phyloP scores from a whole-genome alignment of 805 yeast genomes.

The Debaryomyces tyrocola region DNA sequence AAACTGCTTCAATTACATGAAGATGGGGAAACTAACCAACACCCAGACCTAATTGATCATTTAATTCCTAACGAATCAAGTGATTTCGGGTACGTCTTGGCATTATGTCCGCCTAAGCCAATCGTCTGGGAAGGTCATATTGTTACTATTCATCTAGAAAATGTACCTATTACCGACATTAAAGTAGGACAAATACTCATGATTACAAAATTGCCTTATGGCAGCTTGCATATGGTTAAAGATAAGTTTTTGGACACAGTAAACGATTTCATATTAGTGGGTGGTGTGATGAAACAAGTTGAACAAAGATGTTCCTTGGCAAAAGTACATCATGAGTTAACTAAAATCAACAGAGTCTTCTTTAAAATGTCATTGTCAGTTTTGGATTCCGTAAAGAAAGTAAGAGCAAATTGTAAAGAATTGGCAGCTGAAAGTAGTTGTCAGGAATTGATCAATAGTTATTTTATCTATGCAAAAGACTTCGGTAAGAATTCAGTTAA shows the following conservation, averaged over 20 bases:
- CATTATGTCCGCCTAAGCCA: slow-evolving; percentile 78
- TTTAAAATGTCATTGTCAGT: slow-evolving; percentile 67
- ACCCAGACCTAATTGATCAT: slow-evolving; percentile 2
- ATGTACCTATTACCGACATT: slow-evolving; percentile 54
- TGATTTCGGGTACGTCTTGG: slow-evolving; percentile 64
- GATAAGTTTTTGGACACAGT: slow-evolving; percentile 57
- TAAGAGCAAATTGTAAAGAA: slow-evolving; percentile 54
- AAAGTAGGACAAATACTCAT: slow-evolving; percentile 66
- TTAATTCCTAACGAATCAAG: slow-evolving; percentile 12
- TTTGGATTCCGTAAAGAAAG: slow-evolving; percentile 56
- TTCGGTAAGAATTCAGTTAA: slow-evolving; percentile 71
- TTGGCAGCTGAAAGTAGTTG: slow-evolving; percentile 52
- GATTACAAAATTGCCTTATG: slow-evolving; percentile 68
- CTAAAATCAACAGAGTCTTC: slow-evolving; percentile 62
- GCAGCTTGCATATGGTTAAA: slow-evolving; percentile 52
- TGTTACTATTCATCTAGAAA: slow-evolving; percentile 50
- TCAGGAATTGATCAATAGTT: slow-evolving; percentile 74
- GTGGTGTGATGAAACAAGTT: slow-evolving; percentile 39
- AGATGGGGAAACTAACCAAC: slow-evolving; percentile 13
- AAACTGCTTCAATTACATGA: slow-evolving; percentile 15
- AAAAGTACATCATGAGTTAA: slow-evolving; percentile 71
- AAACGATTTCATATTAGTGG: slow-evolving; percentile 50
- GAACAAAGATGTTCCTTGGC: slow-evolving; percentile 72
- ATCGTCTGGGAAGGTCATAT: slow-evolving; percentile 88
- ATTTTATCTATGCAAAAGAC: slow-evolving; percentile 78